These are phyloP conservation scores for Pelargonium australe DNA, from an alignment of 441 rosid species.

Conservation along the genomic window DNA sequence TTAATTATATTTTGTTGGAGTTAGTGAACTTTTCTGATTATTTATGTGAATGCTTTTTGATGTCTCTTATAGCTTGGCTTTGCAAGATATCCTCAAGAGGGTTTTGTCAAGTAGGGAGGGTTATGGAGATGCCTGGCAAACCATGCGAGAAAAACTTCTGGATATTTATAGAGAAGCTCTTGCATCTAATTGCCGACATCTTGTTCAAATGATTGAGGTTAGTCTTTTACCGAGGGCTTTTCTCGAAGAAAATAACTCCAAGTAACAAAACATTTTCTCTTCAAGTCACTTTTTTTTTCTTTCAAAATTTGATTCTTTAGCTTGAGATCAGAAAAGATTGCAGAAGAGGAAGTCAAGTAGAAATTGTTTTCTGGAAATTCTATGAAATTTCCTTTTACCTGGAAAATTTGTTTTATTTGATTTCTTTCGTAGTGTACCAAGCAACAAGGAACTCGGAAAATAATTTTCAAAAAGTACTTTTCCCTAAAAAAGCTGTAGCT, in stretches of 20 bases:
- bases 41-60: constrained; percentile 15
- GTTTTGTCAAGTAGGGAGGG: constrained; percentile 53
- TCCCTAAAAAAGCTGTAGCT: not conserved
- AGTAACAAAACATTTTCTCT: not conserved
- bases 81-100: constrained; percentile 69
- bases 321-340: not conserved
- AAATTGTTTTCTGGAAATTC: not conserved
- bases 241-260: not conserved
- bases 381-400: not conserved
- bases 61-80: constrained; percentile 48
- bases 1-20: not conserved
- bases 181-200: constrained; percentile 53
- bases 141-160: constrained; percentile 53
- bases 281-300: not conserved
- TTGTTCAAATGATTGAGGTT: constrained; percentile 80
- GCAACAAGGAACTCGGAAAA: not conserved
- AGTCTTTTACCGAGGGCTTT: not conserved
- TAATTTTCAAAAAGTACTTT: not conserved
- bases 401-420: not conserved
- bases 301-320: not conserved
- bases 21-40: constrained; percentile 1
- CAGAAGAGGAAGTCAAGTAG: not conserved
- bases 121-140: constrained; percentile 56
- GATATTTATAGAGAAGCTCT: constrained; percentile 66
- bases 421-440: not conserved